phyloP scores from a whole-genome alignment of 1,284 basidiomycete species.

The Austropuccinia psidii region DNA sequence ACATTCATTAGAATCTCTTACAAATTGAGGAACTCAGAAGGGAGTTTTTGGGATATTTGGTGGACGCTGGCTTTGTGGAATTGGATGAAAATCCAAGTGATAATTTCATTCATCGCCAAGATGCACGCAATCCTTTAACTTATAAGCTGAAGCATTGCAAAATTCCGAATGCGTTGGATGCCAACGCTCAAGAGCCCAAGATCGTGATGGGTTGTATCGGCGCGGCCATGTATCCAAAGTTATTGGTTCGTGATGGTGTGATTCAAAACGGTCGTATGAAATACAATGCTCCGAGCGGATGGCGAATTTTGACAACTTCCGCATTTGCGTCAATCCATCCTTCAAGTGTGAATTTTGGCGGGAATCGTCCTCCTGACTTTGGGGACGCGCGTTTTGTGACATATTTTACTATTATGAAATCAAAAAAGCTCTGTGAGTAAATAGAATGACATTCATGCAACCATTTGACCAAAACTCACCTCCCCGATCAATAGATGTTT shows the following conservation, averaged over 20 bases:
- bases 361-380: slow-evolving; percentile 55
- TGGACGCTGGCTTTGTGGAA: slow-evolving; percentile 30
- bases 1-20: slow-evolving; percentile 63
- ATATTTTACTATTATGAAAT: slow-evolving; percentile 90
- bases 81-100: neutral
- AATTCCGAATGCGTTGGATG: slow-evolving; percentile 65
- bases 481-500: slow-evolving; percentile 57
- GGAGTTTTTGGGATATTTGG: slow-evolving; percentile 32
- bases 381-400: slow-evolving; percentile 62
- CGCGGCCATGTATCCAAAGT: slow-evolving; percentile 85
- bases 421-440: slow-evolving; percentile 63
- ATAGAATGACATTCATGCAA: no score
- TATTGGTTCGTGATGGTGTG: slow-evolving; percentile 61
- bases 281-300: slow-evolving; percentile 51
- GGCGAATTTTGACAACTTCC: slow-evolving; percentile 82
- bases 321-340: slow-evolving; percentile 80
- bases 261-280: slow-evolving; percentile 16
- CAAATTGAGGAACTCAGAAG: slow-evolving; percentile 88
- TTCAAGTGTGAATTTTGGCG: slow-evolving; percentile 75
- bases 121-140: no score
- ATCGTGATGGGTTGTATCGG: slow-evolving; percentile 75
- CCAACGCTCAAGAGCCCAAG: slow-evolving; percentile 57
- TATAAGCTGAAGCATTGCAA: slow-evolving; percentile 56
- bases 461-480: neutral
- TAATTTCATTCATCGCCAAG: no score